A percentile compares a stretch with the other conserved stretches of the same genome.
Conservation (phyloP, 1,284 basidiomycete species). For the Volvariella surrecta region DNA sequence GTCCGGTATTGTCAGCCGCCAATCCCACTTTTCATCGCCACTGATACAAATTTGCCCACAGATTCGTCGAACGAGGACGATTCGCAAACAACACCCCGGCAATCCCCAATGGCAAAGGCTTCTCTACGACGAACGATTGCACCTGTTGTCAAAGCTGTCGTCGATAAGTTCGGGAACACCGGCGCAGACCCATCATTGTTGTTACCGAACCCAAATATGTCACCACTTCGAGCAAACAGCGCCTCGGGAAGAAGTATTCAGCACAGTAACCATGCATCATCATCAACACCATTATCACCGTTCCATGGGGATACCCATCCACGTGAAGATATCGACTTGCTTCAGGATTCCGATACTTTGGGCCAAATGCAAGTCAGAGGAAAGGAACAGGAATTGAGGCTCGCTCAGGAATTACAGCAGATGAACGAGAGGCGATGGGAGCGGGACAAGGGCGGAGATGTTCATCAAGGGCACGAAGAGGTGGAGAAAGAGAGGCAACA, state of each 20-base stretch:
- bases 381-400: conserved; percentile 51
- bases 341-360: conserved; percentile 20
- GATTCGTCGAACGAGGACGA: too few relatives aligned
- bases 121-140: conserved; percentile 18
- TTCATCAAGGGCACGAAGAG: conserved; percentile 11
- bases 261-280: too few relatives aligned
- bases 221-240: too few relatives aligned
- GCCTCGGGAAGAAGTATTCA: too few relatives aligned
- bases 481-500: conserved; percentile 34
- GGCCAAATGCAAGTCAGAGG: conserved; percentile 40
- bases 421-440: conserved; percentile 33
- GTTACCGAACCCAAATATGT: conserved; percentile 22
- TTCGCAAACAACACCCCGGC: too few relatives aligned
- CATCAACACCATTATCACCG: too few relatives aligned
- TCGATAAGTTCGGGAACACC: conserved; percentile 30
- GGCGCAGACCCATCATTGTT: conserved; percentile 33
- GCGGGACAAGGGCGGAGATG: conserved; percentile 16
- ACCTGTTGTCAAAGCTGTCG: conserved; percentile 34
- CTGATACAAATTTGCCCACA: too few relatives aligned
- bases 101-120: conserved; percentile 1
- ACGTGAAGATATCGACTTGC: too few relatives aligned
- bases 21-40: conserved; percentile 6
- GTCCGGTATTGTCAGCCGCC: conserved; percentile 1
- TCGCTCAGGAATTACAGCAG: conserved; percentile 40
- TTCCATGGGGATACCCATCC: too few relatives aligned